A percentile compares a stretch with the other conserved stretches of the same genome.
Conservation (phyloP, 2,329 filamentous ascomycete genomes). For the Colletotrichum musicola region DNA sequence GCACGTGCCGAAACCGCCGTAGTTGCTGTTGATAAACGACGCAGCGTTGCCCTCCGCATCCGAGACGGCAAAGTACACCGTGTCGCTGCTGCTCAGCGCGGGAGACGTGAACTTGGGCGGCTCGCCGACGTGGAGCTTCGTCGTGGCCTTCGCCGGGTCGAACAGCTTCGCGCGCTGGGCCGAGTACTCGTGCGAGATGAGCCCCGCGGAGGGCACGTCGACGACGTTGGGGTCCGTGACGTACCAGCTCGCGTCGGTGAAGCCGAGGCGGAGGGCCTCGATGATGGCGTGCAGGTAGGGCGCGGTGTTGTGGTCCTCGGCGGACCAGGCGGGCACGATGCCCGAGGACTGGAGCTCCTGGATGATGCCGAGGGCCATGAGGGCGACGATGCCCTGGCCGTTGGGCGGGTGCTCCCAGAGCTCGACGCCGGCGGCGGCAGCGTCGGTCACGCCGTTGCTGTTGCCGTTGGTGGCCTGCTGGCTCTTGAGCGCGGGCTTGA, state of each 20-base stretch:
- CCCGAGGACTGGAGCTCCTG: slow-evolving; percentile 84
- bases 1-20: slow-evolving; percentile 85
- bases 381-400: slow-evolving; percentile 92
- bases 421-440: slow-evolving; percentile 66
- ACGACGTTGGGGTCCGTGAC: slow-evolving; percentile 84
- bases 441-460: slow-evolving; percentile 50
- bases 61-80: slow-evolving; percentile 91
- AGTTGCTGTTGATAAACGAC: slow-evolving; percentile 97
- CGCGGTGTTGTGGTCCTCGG: slow-evolving; percentile 83
- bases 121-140: slow-evolving; percentile 73
- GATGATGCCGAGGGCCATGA: slow-evolving; percentile 94
- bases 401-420: slow-evolving; percentile 98
- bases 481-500: slow-evolving; percentile 55
- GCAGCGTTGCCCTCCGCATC: slow-evolving; percentile 89
- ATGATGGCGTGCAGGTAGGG: slow-evolving; percentile 88
- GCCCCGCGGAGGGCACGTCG: slow-evolving; percentile 75
- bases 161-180: slow-evolving; percentile 75
- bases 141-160: slow-evolving; percentile 70
- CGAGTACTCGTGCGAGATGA: slow-evolving; percentile 82
- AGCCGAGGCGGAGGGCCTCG: slow-evolving; percentile 88
- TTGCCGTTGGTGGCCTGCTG: slow-evolving; percentile 14
- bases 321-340: slow-evolving; percentile 77
- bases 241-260: slow-evolving; percentile 92
- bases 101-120: slow-evolving; percentile 67
- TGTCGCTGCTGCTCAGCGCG: slow-evolving; percentile 88